A percentile compares a stretch with the other conserved stretches of the same genome.
These are phyloP conservation scores for Acanthamoeba triangularis DNA, from an alignment of 208 protist species.

Conservation along the genomic window DNA sequence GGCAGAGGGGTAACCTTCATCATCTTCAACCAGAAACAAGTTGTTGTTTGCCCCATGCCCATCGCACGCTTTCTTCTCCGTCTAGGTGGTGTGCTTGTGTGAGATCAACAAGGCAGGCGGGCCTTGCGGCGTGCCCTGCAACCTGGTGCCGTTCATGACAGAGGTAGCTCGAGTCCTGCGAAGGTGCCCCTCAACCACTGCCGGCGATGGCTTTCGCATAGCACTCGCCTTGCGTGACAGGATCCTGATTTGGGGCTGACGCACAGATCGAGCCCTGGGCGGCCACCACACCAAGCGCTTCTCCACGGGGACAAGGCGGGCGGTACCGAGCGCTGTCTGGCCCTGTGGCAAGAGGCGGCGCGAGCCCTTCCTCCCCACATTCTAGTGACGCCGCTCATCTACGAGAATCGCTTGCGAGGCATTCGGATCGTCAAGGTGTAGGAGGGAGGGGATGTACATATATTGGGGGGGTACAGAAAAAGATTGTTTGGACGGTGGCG, in stretches of 20 bases:
- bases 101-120: constrained; percentile 34
- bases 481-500: not conserved
- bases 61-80: not conserved
- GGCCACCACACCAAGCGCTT: constrained; percentile 13
- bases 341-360: not conserved
- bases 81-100: constrained; percentile 44
- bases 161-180: constrained; percentile 39
- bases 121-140: constrained; percentile 39
- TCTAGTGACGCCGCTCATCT: not conserved
- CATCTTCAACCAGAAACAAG: too few species aligned
- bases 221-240: not conserved
- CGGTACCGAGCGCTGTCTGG: not conserved
- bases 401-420: constrained; percentile 34
- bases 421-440: constrained; percentile 44
- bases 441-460: not conserved
- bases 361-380: not conserved
- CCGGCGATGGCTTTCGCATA: not conserved
- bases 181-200: not conserved
- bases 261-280: not conserved
- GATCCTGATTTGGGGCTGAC: not conserved
- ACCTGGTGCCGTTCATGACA: not conserved
- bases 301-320: constrained; percentile 50
- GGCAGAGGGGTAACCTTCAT: not conserved
- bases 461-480: not conserved
- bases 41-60: too few species aligned